Evolutionary conservation across 2,329 filamentous ascomycete species (phyloP).

Genomic region (Cercospora berteroae): DNA sequence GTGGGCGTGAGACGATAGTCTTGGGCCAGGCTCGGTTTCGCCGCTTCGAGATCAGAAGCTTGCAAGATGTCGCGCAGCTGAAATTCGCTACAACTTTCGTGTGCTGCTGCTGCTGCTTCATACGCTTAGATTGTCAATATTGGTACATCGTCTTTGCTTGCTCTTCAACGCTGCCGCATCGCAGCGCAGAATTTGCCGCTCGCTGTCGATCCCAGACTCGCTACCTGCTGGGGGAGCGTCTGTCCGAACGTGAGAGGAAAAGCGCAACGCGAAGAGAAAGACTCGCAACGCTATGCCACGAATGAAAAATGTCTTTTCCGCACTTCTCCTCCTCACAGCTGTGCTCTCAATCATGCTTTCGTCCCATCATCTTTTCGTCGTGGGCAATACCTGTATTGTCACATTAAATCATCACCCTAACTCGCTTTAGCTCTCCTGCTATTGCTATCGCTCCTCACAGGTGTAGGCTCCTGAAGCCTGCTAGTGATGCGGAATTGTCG

Average conservation of each 20-base stretch:
- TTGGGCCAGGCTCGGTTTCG: neutral
- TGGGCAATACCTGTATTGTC: neutral
- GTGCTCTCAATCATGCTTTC: neutral
- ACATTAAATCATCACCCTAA: constrained; percentile 1
- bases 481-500: constrained; percentile 10
- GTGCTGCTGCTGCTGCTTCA: neutral
- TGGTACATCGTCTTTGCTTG: neutral
- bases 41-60: neutral
- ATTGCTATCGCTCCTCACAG: constrained; percentile 13
- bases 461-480: constrained; percentile 15
- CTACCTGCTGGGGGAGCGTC: neutral
- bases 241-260: neutral
- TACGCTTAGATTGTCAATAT: constrained; percentile 3
- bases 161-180: neutral
- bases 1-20: neutral
- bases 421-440: neutral
- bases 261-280: neutral
- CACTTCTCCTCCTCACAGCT: neutral
- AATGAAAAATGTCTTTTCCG: neutral
- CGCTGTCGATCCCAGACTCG: neutral
- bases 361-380: neutral
- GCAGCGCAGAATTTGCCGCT: neutral
- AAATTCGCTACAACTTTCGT: neutral
- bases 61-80: neutral
- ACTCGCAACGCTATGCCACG: neutral